Percentiles rank a stretch among this genome's conserved stretches.
Conservation (phyloP, 805 yeast genomes). For the Nakazawaea wyomingensis region DNA sequence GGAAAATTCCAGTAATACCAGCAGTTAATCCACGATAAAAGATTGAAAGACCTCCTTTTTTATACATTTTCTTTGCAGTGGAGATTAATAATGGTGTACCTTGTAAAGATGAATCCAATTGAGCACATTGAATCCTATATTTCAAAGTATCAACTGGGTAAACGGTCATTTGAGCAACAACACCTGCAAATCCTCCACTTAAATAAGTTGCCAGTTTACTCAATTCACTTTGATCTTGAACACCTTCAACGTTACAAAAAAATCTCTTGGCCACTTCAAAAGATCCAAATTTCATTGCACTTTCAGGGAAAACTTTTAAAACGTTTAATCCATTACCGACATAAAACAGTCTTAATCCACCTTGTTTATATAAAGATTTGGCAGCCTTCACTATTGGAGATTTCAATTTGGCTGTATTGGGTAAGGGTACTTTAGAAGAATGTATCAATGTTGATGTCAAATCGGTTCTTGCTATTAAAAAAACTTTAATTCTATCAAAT, state of each 20-base stretch:
- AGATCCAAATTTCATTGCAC: constrained; percentile 95
- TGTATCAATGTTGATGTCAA: constrained; percentile 63
- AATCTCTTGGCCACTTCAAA: constrained; percentile 82
- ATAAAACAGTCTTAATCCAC: constrained; percentile 83
- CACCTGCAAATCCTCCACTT: constrained; percentile 97
- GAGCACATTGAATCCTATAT: constrained; percentile 90
- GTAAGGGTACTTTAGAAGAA: constrained; percentile 33
- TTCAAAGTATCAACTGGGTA: constrained; percentile 95
- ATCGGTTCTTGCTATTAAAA: constrained; percentile 86
- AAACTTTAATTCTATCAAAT: constrained; percentile 90
- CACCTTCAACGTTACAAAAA: constrained; percentile 72
- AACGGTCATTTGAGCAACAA: constrained; percentile 84
- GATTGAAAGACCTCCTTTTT: constrained; percentile 69
- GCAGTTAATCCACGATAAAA: constrained; percentile 87
- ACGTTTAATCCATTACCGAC: constrained; percentile 94
- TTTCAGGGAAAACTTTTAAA: constrained; percentile 92
- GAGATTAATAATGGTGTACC: constrained; percentile 57
- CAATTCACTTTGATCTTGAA: constrained; percentile 59
- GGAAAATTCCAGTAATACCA: constrained; percentile 95
- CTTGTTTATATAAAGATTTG: constrained; percentile 74
- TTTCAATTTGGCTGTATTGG: constrained; percentile 38
- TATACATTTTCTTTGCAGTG: constrained; percentile 75
- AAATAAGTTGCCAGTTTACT: constrained; percentile 77
- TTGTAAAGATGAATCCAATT: constrained; percentile 53
- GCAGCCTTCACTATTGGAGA: constrained; percentile 82